phyloP scores from a whole-genome alignment of 2,329 filamentous ascomycete genomes.

The Onygenales sp. region DNA sequence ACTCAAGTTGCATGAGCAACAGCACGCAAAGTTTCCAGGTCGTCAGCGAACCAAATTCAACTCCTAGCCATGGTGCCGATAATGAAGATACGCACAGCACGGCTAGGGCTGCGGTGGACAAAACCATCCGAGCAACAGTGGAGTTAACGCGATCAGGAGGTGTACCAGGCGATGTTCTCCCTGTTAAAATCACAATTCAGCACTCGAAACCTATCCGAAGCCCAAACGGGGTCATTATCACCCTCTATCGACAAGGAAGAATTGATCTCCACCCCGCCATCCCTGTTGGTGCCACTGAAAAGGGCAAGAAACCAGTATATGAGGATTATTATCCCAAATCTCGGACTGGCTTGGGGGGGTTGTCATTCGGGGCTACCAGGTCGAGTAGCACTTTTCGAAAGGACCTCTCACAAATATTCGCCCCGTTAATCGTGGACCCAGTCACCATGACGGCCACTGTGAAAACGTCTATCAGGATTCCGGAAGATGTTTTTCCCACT shows the following conservation, averaged over 20 bases:
- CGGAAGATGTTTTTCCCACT: slow-evolving; percentile 84
- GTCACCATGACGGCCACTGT: slow-evolving; percentile 66
- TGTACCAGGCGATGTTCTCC: slow-evolving; percentile 72
- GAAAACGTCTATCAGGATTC: slow-evolving; percentile 73
- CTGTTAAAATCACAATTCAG: slow-evolving; percentile 70
- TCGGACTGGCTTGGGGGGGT: slow-evolving; percentile 71
- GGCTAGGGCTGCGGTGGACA: slow-evolving; percentile 51
- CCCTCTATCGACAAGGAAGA: slow-evolving; percentile 79
- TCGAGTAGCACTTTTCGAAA: slow-evolving; percentile 93
- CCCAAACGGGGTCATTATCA: slow-evolving; percentile 84
- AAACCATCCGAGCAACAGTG: slow-evolving; percentile 77
- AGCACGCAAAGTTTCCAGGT: slow-evolving; percentile 52
- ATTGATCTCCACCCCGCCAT: slow-evolving; percentile 69
- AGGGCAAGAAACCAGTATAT: slow-evolving; percentile 60
- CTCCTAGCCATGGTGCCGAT: slow-evolving; percentile 24
- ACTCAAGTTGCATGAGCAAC: slow-evolving; percentile 59
- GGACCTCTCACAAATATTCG: slow-evolving; percentile 80
- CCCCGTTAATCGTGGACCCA: slow-evolving; percentile 81
- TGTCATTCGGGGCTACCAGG: slow-evolving; percentile 76
- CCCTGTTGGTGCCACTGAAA: slow-evolving; percentile 50
- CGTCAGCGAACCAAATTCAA: slow-evolving; percentile 34
- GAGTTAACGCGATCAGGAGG: slow-evolving; percentile 76
- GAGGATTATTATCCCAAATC: slow-evolving; percentile 84
- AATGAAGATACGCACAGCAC: slow-evolving; percentile 43
- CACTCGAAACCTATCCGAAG: slow-evolving; percentile 88